These are phyloP conservation scores for Aspergillus sp. DNA, from an alignment of 2,329 filamentous ascomycete species.

Conservation along the genomic window DNA sequence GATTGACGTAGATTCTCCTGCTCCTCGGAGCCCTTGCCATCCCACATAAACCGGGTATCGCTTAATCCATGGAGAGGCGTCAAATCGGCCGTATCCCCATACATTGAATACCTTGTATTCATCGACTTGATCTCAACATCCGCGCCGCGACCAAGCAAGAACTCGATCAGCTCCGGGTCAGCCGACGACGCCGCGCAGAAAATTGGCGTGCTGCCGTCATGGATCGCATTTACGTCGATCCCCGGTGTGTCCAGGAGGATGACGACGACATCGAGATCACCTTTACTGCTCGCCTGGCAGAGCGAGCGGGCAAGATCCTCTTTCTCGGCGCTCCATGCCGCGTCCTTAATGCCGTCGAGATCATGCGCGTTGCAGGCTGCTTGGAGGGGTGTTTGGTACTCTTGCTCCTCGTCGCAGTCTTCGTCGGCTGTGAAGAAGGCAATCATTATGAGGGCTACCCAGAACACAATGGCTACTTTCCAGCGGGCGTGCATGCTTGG, in stretches of 20 bases:
- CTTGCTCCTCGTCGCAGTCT: not conserved
- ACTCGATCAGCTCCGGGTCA: slow-evolving; percentile 6
- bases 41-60: not conserved
- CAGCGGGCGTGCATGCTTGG: not conserved
- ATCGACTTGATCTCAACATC: not conserved
- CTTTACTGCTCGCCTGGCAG: slow-evolving; percentile 11
- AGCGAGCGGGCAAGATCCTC: slow-evolving; percentile 15
- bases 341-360: slow-evolving; percentile 12
- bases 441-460: not conserved
- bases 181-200: slow-evolving; percentile 8
- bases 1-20: not conserved
- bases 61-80: slow-evolving; percentile 8
- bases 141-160: slow-evolving; percentile 21
- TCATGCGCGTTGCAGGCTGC: slow-evolving; percentile 11
- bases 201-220: slow-evolving; percentile 16
- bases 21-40: not conserved
- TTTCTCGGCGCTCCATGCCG: slow-evolving; percentile 7
- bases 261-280: slow-evolving; percentile 1
- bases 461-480: not conserved
- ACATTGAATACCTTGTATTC: not conserved
- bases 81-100: not conserved
- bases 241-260: slow-evolving; percentile 7
- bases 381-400: slow-evolving; percentile 2
- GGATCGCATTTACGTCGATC: slow-evolving; percentile 16
- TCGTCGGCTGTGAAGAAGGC: not conserved